A percentile compares a stretch with the other conserved stretches of the same genome.
phyloP scores from a whole-genome alignment of 345 rosid genomes.

The Lepidium aucheri region DNA sequence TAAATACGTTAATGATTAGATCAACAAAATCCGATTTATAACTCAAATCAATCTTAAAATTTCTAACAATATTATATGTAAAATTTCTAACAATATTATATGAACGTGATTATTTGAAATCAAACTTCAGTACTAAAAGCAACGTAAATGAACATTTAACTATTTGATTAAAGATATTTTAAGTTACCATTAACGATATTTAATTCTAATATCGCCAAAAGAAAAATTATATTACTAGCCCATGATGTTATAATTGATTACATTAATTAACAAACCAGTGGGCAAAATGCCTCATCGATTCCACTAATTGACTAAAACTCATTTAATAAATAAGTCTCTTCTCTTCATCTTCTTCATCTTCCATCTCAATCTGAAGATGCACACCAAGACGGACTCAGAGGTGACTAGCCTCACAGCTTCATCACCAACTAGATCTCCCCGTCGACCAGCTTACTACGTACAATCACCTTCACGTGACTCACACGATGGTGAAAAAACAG shows the following conservation, averaged over 20 bases:
- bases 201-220: too few species aligned
- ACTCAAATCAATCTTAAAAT: too few species aligned
- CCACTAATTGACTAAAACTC: not conserved
- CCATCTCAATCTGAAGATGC: slow-evolving; percentile 41
- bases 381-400: slow-evolving; percentile 89
- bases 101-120: too few species aligned
- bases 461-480: slow-evolving; percentile 95
- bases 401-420: slow-evolving; percentile 82
- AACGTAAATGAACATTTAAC: too few species aligned
- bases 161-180: too few species aligned
- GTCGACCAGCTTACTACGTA: slow-evolving; percentile 83
- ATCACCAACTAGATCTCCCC: slow-evolving; percentile 86
- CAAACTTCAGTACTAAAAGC: too few species aligned
- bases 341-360: not conserved
- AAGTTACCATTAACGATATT: too few species aligned
- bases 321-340: not conserved
- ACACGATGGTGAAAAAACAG: slow-evolving; percentile 94
- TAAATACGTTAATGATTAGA: too few species aligned
- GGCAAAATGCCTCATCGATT: not conserved
- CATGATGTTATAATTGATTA: not conserved
- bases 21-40: too few species aligned
- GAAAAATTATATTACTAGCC: too few species aligned
- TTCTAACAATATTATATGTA: too few species aligned
- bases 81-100: too few species aligned
- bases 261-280: not conserved